A percentile compares a stretch with the other conserved stretches of the same genome.
Conservation (phyloP, 2,329 filamentous ascomycete species). For the Penicillium olsonii region DNA sequence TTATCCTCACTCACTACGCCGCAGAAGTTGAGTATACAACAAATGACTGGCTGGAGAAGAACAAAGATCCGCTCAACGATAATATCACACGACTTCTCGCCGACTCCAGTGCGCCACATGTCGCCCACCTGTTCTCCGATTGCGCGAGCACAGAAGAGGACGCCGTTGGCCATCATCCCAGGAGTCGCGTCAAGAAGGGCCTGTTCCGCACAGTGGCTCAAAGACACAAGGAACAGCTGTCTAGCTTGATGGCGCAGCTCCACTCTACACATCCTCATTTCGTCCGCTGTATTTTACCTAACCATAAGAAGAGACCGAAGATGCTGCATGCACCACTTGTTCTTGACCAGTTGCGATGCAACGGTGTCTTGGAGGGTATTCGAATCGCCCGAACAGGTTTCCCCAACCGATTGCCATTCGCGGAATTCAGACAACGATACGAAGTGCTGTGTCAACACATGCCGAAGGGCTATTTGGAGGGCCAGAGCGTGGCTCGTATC, state of each 20-base stretch:
- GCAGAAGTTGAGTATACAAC: conserved; percentile 98
- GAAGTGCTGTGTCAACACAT: conserved; percentile 88
- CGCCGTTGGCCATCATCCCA: conserved; percentile 56
- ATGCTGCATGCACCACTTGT: conserved; percentile 90
- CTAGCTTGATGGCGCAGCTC: conserved; percentile 90
- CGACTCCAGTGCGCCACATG: conserved; percentile 76
- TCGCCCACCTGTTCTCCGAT: conserved; percentile 82
- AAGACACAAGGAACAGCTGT: conserved; percentile 96
- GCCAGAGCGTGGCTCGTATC: conserved; percentile 77
- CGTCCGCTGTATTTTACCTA: conserved; percentile 94
- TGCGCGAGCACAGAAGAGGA: conserved; percentile 83
- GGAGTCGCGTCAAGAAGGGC: conserved; percentile 90
- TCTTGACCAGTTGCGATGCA: conserved; percentile 94
- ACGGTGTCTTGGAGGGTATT: conserved; percentile 98
- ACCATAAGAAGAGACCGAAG: conserved; percentile 96
- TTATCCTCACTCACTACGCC: conserved; percentile 95
- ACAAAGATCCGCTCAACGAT: conserved; percentile 97
- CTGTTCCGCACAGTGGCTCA: conserved; percentile 96
- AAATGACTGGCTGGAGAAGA: conserved; percentile 94
- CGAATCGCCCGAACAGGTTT: conserved; percentile 96
- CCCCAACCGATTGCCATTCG: conserved; percentile 86
- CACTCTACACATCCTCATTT: conserved; percentile 98
- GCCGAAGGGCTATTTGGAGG: conserved; percentile 87
- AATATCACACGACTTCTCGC: conserved; percentile 90
- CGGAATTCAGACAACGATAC: conserved; percentile 93